phyloP scores from a whole-genome alignment of 176 grass and related monocot genomes.

The Triticum urartu region DNA sequence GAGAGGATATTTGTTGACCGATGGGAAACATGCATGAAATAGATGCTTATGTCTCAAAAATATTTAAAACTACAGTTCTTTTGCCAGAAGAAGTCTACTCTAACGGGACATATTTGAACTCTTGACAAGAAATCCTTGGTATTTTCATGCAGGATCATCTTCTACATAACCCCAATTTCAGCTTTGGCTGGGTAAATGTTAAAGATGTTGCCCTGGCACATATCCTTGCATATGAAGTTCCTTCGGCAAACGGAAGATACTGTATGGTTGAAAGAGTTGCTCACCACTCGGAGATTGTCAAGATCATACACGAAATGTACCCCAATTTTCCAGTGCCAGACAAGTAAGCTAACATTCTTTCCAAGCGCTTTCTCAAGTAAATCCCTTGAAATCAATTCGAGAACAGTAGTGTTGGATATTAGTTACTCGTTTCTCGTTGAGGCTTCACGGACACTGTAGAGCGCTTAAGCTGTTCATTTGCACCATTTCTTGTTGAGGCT shows the following conservation, averaged over 20 bases:
- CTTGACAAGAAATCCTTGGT: background rate
- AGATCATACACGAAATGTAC: conserved; percentile 29
- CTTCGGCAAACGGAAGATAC: conserved; percentile 25
- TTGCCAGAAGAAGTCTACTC: background rate
- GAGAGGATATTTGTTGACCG: background rate
- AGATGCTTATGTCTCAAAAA: conserved; percentile 2
- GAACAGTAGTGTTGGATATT: background rate
- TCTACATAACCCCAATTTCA: conserved; percentile 24
- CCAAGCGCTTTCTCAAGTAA: background rate
- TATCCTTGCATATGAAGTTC: conserved; percentile 22
- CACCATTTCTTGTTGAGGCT: background rate
- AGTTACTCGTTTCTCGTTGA: background rate
- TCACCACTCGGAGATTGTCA: conserved; percentile 9
- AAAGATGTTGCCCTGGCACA: conserved; percentile 38
- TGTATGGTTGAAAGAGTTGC: conserved; percentile 28
- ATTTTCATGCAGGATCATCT: conserved; percentile 16
- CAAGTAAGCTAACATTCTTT: background rate
- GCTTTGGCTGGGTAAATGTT: conserved; percentile 15
- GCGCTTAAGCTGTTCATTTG: background rate
- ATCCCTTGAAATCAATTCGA: background rate
- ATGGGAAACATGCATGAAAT: background rate
- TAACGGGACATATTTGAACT: background rate
- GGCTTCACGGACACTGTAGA: background rate
- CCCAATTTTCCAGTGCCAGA: conserved; percentile 3
- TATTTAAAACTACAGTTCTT: background rate